These are phyloP conservation scores for Martiniozyma asiatica DNA, from an alignment of 1,139 yeast genomes.

Conservation along the genomic window DNA sequence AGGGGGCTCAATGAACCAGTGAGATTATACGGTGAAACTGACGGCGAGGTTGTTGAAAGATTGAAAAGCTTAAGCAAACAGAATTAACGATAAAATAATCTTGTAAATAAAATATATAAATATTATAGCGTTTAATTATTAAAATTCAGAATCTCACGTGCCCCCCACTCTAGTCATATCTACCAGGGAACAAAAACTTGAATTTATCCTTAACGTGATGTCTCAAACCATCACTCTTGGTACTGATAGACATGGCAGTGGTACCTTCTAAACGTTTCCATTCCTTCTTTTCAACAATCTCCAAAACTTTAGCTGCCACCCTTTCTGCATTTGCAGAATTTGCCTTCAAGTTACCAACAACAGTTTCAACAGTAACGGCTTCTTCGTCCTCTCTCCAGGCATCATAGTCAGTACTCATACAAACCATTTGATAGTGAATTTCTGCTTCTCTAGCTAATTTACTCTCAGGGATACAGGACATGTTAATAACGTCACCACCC, in stretches of 20 bases:
- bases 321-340: constrained; percentile 78
- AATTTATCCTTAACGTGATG: too few relatives aligned
- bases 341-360: constrained; percentile 80
- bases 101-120: too few relatives aligned
- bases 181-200: too few relatives aligned
- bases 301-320: constrained; percentile 59
- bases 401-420: constrained; percentile 98
- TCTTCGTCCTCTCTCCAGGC: constrained; percentile 96
- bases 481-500: constrained; percentile 93
- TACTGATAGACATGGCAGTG: too few relatives aligned
- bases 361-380: constrained; percentile 94
- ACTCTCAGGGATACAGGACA: constrained; percentile 94
- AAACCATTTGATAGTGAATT: constrained; percentile 90
- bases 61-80: too few relatives aligned
- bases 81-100: too few relatives aligned
- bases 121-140: too few relatives aligned
- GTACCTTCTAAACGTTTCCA: too few relatives aligned
- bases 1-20: constrained; percentile 18
- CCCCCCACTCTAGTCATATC: too few relatives aligned
- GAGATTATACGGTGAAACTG: constrained; percentile 17
- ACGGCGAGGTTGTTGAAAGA: constrained; percentile 23
- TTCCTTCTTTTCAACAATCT: constrained; percentile 54
- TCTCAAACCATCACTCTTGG: too few relatives aligned
- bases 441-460: constrained; percentile 97
- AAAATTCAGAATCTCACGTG: too few relatives aligned